Evolutionary conservation across 2,329 filamentous ascomycete genomes (phyloP).

Genomic region (Macrophomina pseudophaseolina): DNA sequence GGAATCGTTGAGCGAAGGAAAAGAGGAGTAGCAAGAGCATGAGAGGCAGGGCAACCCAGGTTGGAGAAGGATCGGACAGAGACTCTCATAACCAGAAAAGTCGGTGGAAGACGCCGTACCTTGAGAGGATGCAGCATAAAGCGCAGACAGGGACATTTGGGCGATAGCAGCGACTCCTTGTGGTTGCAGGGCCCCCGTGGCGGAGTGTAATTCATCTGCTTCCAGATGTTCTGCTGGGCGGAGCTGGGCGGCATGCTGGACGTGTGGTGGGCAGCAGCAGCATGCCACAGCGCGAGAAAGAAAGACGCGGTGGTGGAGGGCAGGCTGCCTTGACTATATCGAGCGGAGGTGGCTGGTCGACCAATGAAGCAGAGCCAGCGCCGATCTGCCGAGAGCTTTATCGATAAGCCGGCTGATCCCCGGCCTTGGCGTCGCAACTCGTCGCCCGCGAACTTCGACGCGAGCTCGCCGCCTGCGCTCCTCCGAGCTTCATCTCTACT

Average conservation of each 20-base stretch:
- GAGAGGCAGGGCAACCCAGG: no score
- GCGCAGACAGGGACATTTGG: conserved; percentile 57
- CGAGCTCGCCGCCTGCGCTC: conserved; percentile 12
- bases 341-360: conserved; percentile 3
- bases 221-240: conserved; percentile 52
- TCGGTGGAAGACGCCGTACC: conserved; percentile 37
- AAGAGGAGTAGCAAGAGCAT: no score
- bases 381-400: conserved; percentile 1
- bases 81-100: no score
- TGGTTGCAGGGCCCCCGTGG: conserved; percentile 58
- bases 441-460: conserved; percentile 17
- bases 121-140: conserved; percentile 65
- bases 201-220: conserved; percentile 56
- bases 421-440: conserved; percentile 22
- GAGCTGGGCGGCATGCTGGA: conserved; percentile 23
- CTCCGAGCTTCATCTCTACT: background rate
- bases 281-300: background rate
- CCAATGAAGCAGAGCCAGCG: background rate
- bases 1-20: no score
- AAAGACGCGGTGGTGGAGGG: conserved; percentile 6
- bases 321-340: background rate
- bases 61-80: no score
- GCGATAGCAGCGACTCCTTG: conserved; percentile 48
- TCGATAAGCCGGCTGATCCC: background rate
- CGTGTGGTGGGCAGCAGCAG: conserved; percentile 3